Evolutionary conservation across 768 basidiomycete genomes (phyloP), one percentile per base, ranked within the genome.

Genomic region (Russula virescens): DNA sequence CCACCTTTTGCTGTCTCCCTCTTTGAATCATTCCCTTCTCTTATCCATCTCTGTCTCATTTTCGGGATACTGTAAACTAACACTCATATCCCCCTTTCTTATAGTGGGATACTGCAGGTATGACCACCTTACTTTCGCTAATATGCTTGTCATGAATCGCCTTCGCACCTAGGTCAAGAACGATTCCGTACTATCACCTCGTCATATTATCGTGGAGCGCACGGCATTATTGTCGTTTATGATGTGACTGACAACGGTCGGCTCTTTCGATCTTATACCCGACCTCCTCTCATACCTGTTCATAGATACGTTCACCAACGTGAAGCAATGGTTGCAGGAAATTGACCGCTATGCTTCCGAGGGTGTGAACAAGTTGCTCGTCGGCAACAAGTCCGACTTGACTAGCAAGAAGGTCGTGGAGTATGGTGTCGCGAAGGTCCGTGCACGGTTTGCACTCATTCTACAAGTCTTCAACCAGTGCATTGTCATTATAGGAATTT

Each of bases 151-250:
- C 28, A 34, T 50, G 35, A 38, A 45, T 43, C 21, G 23, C 51
- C 55, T n/a, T 42, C 55, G 35, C 66, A 47, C 59, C 66, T 64
- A 91, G 91, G 97, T 43, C 97, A 99, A 75, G 97, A 99, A 76
- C 86, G 95, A 34, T 98, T 98, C 88, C 85, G 97, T 65, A 98
- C 97, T 16, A 99, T 99, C 74, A 98, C 97, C 8, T 94, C 95
- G 3, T 93, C 95, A n/a, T 99, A 99, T 81, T 99, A 99, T 80
- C 86, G 97, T 63, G 97, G 97, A 46, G 97, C 97, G 52, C 94
- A 96, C 73, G 97, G 97, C 66, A 98, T 98, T 73, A 90, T 98
- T 71, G 89, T 98, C 54, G 95, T 98, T n/a, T 98, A 98, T 79
- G 91, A 94, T 73, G 94, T 98, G 58, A 96, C 94, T 47, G 95